Percentiles rank a stretch among this genome's conserved stretches.
phyloP scores from a whole-genome alignment of 306 rosid species.

The Cicer yamashitae region DNA sequence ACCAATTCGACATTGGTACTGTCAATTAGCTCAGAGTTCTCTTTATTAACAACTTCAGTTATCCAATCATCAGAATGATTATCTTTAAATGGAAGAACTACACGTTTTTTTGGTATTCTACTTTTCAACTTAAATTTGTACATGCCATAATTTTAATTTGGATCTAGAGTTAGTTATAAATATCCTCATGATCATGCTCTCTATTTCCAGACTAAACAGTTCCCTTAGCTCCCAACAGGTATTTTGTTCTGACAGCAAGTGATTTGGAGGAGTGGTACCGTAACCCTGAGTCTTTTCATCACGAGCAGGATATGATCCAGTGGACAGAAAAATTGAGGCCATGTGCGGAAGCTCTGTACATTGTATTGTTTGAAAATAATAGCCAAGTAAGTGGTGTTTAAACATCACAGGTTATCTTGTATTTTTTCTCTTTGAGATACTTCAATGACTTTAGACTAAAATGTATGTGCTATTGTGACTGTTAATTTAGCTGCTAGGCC shows the following conservation, averaged over 20 bases:
- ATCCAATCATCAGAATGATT: constrained; percentile 9
- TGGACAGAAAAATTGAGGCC: constrained; percentile 99
- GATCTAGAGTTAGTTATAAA: constrained; percentile 20
- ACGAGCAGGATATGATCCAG: constrained; percentile 98
- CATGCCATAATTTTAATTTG: constrained; percentile 10
- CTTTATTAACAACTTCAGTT: not conserved
- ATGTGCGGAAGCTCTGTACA: constrained; percentile 94
- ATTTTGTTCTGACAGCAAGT: constrained; percentile 80
- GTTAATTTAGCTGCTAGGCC: constrained; percentile 78
- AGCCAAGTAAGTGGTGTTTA: constrained; percentile 73
- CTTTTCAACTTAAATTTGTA: constrained; percentile 4
- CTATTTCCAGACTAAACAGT: constrained; percentile 36
- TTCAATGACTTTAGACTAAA: constrained; percentile 35
- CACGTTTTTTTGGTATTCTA: constrained; percentile 20
- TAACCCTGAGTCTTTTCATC: constrained; percentile 91
- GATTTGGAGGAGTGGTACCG: constrained; percentile 95
- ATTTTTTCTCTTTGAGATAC: constrained; percentile 36
- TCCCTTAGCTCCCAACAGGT: constrained; percentile 62
- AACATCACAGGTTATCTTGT: constrained; percentile 34
- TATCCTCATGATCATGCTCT: constrained; percentile 18
- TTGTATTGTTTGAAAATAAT: constrained; percentile 89
- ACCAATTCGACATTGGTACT: not conserved
- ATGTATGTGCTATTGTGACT: constrained; percentile 42
- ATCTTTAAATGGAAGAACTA: not conserved
- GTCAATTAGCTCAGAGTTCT: not conserved